These are phyloP conservation scores for Aegilops longissima DNA, from an alignment of 176 grass and related monocot genomes.

Conservation along the genomic window DNA sequence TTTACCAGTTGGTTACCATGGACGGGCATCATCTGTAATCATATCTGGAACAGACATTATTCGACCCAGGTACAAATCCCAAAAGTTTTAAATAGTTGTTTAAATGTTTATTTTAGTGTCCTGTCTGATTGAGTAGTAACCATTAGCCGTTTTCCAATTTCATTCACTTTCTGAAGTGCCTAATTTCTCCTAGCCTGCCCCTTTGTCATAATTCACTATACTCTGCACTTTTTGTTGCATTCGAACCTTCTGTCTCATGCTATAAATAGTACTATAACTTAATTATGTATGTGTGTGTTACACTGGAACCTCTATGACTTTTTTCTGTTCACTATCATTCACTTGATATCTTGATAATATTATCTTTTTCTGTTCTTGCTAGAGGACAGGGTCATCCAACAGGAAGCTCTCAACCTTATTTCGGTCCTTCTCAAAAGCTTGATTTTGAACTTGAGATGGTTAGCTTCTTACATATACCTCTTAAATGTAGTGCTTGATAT, in stretches of 20 bases:
- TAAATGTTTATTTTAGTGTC: not conserved
- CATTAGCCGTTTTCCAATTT: constrained; percentile 13
- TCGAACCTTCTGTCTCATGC: not conserved
- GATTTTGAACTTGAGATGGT: constrained; percentile 99
- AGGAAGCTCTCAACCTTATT: constrained; percentile 66
- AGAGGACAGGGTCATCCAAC: constrained; percentile 87
- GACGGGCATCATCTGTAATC: constrained; percentile 85
- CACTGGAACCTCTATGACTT: not conserved
- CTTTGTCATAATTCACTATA: not conserved
- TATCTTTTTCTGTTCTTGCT: constrained; percentile 14
- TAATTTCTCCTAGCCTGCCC: not conserved
- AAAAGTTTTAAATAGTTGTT: not conserved
- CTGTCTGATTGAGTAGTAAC: not conserved
- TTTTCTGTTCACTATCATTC: not conserved
- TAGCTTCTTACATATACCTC: constrained; percentile 31
- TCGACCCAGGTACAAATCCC: constrained; percentile 69
- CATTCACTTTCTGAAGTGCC: not conserved
- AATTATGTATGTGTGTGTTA: not conserved
- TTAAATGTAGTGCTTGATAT: not conserved
- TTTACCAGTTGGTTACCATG: constrained; percentile 90
- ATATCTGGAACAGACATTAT: constrained; percentile 87
- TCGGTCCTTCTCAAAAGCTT: constrained; percentile 85
- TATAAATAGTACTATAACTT: not conserved
- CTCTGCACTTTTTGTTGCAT: not conserved
- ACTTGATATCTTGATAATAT: constrained; percentile 8